Percentiles rank a stretch among this genome's conserved stretches.
Evolutionary conservation across 306 rosid species (phyloP).

Genomic region (Cicer chorassanicum): DNA sequence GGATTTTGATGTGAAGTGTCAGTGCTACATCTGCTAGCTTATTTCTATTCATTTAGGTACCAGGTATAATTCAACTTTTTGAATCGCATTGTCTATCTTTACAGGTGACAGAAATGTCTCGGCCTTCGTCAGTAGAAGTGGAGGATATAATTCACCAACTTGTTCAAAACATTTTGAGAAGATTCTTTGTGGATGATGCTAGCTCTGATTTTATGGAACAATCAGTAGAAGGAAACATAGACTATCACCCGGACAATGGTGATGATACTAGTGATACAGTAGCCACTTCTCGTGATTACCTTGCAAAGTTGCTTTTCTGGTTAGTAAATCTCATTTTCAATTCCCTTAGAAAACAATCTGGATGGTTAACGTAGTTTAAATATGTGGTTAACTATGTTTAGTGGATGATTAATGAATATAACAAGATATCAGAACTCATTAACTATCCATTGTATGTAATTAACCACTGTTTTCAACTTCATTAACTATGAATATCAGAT

Average conservation of each 20-base stretch:
- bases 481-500: too few relatives aligned
- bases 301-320: conserved; percentile 98
- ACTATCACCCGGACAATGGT: conserved; percentile 47
- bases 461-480: too few relatives aligned
- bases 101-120: conserved; percentile 84
- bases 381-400: too few relatives aligned
- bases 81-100: conserved; percentile 26
- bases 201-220: conserved; percentile 53
- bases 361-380: too few relatives aligned
- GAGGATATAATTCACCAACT: conserved; percentile 89
- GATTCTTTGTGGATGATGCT: conserved; percentile 63
- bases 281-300: conserved; percentile 86
- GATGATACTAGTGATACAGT: conserved; percentile 57
- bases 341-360: conserved; percentile 2
- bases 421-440: too few relatives aligned
- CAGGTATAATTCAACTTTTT: conserved; percentile 12
- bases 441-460: too few relatives aligned
- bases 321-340: conserved; percentile 49
- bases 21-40: not conserved
- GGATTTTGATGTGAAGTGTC: too few relatives aligned
- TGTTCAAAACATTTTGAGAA: conserved; percentile 69
- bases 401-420: too few relatives aligned
- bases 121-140: conserved; percentile 83
- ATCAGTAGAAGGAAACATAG: conserved; percentile 49
- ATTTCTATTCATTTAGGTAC: conserved; percentile 12